phyloP scores from a whole-genome alignment of 139 green algal species.

The Volvox africanus region DNA sequence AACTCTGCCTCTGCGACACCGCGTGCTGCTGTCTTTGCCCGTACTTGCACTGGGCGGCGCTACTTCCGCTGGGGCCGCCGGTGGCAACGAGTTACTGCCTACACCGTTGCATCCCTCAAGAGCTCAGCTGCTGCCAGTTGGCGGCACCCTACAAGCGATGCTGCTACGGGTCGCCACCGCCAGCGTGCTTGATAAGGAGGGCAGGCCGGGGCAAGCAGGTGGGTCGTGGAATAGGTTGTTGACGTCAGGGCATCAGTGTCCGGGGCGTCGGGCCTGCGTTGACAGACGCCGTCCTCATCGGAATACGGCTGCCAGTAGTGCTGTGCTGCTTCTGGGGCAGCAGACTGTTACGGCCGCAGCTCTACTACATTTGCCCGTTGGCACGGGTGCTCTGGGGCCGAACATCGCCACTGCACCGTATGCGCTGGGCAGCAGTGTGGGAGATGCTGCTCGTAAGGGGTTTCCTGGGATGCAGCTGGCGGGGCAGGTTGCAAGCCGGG shows the following conservation, averaged over 20 bases:
- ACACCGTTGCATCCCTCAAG: too few relatives aligned
- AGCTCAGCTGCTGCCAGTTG: not conserved
- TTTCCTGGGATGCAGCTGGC: too few relatives aligned
- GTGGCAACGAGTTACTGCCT: not conserved
- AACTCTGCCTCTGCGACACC: not conserved
- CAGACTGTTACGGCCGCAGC: not conserved
- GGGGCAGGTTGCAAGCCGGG: too few relatives aligned
- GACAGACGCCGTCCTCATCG: not conserved
- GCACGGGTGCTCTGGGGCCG: not conserved
- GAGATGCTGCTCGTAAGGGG: too few relatives aligned
- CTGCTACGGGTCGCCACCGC: not conserved
- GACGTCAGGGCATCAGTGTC: not conserved
- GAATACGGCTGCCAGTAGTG: not conserved
- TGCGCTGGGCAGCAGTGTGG: too few relatives aligned
- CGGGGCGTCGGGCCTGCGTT: not conserved
- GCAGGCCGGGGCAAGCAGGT: too few relatives aligned
- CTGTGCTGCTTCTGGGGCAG: conserved; percentile 15
- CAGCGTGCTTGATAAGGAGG: too few relatives aligned
- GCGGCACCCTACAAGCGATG: not conserved
- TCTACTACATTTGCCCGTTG: not conserved
- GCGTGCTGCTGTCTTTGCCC: not conserved
- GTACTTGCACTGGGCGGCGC: not conserved
- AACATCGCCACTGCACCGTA: too few relatives aligned
- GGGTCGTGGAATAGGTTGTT: too few relatives aligned
- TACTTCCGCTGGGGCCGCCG: not conserved